Evolutionary conservation across 2,329 filamentous ascomycete genomes (phyloP), one percentile per base, ranked within the genome.

Genomic region (Colletotrichum ledebouriae): DNA sequence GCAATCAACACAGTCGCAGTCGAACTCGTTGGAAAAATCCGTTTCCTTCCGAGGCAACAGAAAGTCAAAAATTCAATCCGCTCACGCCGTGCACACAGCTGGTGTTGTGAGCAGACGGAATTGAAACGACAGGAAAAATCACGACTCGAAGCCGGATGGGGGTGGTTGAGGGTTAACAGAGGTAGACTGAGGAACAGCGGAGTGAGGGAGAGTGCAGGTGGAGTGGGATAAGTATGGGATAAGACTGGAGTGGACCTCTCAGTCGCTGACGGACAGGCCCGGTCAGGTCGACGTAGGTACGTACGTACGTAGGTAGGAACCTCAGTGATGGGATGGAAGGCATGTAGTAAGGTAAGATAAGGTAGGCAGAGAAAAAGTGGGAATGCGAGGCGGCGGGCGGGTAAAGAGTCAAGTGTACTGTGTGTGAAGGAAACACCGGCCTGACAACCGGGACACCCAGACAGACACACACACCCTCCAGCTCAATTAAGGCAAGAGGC

Each of bases 201-300:
- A 66, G 62, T 10, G 66, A 60, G 49, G 47, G 66, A 69, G n/a
- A 66, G 67, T 69, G 67, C 67, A 69, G 67, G 67, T 69, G 63
- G 67, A 69, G 67, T 55, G 63, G 67, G 67, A 69, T 69, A 69
- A 67, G 67, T 69, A 69, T 69, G 63, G 52, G 67, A 58, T 44
- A 46, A n/a, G 20, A 11, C 33, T 15, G 25, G 25, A 29, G 52
- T 55, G 52, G 52, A 37, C 17, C 57, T 47, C 44, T 50, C 10
- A 55, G 47, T 62, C 66, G 66, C 61, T 66, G 66, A 69, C 61
- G 56, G 62, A 49, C 61, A 68, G 66, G 6, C 62, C 63, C 63
- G 46, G 56, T 58, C 49, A 29, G 39, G 46, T 42, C 61, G 37
- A 59, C 42, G 44, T 59, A 64, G 50, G 49, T 33, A 17, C 17